Evolutionary conservation across 805 yeast species (phyloP).

Genomic region (Candida sonorensis): DNA sequence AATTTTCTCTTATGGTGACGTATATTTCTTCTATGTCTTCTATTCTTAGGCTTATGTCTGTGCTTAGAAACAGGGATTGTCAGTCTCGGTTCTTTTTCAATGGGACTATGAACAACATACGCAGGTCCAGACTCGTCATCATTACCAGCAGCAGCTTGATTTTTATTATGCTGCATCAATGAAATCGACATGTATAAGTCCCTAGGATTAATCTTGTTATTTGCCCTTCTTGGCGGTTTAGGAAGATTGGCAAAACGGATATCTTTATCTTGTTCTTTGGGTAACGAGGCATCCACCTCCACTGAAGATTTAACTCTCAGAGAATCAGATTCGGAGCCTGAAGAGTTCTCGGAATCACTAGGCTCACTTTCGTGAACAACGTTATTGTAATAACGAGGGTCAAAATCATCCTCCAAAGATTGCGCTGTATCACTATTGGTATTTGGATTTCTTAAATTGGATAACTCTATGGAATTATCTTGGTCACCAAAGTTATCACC

Average conservation of each 20-base stretch:
- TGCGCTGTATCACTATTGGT: background rate
- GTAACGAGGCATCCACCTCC: background rate
- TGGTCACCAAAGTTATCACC: no score
- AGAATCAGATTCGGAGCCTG: constrained; percentile 15
- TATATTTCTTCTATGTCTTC: constrained; percentile 12
- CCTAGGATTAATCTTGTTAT: constrained; percentile 60
- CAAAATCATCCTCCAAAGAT: constrained; percentile 2
- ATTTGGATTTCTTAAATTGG: no score
- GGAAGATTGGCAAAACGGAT: constrained; percentile 60
- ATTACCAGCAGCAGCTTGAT: constrained; percentile 20
- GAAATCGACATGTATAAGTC: constrained; percentile 82
- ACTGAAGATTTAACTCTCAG: background rate
- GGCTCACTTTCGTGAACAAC: constrained; percentile 36
- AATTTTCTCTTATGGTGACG: constrained; percentile 13
- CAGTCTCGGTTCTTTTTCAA: constrained; percentile 53
- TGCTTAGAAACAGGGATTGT: constrained; percentile 14
- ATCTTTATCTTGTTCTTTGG: constrained; percentile 17
- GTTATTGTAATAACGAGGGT: constrained; percentile 6
- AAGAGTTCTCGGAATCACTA: constrained; percentile 24
- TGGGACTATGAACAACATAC: constrained; percentile 69
- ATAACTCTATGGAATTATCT: no score
- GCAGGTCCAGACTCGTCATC: constrained; percentile 69
- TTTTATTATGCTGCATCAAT: constrained; percentile 57
- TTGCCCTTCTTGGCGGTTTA: constrained; percentile 36
- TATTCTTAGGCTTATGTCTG: constrained; percentile 13